Percentiles rank a stretch among this genome's conserved stretches.
phyloP scores from a whole-genome alignment of 2,329 filamentous ascomycete species.

The Falciphora oryzae region DNA sequence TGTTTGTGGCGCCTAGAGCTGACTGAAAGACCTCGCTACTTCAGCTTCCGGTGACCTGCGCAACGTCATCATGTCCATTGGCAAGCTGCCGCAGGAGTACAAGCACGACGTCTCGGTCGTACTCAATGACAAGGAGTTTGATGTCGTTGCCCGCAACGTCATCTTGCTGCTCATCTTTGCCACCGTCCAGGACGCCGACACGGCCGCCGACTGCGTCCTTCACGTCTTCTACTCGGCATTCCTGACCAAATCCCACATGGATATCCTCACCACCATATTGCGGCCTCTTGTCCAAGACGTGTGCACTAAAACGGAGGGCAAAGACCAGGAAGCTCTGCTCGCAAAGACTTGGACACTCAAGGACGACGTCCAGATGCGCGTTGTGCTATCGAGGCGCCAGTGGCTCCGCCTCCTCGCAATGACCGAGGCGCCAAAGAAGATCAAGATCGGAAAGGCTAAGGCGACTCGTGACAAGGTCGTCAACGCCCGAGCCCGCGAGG shows the following conservation, averaged over 20 bases:
- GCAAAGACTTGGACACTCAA: constrained; percentile 11
- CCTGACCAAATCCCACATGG: not conserved
- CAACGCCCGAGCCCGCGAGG: too few species aligned
- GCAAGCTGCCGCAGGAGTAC: constrained; percentile 25
- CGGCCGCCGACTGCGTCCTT: constrained; percentile 17
- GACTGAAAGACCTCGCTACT: not conserved
- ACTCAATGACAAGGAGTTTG: constrained; percentile 34
- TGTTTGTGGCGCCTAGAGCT: too few species aligned
- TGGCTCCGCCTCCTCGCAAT: constrained; percentile 8
- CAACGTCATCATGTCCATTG: constrained; percentile 36
- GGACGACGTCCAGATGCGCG: not conserved
- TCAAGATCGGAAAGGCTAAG: too few species aligned
- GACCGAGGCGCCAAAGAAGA: too few species aligned
- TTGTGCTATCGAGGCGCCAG: not conserved
- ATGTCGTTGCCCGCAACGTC: constrained; percentile 31
- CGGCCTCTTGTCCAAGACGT: constrained; percentile 24
- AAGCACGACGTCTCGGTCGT: constrained; percentile 18
- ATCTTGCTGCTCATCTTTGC: constrained; percentile 32
- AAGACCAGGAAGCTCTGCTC: constrained; percentile 13
- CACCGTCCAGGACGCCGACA: not conserved
- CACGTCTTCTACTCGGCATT: constrained; percentile 42
- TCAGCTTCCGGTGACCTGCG: constrained; percentile 38
- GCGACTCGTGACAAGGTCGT: too few species aligned
- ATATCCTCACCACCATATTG: not conserved
- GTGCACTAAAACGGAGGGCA: constrained; percentile 25